phyloP scores from a whole-genome alignment of 495 filamentous ascomycete species.

The Penicillium manginii region DNA sequence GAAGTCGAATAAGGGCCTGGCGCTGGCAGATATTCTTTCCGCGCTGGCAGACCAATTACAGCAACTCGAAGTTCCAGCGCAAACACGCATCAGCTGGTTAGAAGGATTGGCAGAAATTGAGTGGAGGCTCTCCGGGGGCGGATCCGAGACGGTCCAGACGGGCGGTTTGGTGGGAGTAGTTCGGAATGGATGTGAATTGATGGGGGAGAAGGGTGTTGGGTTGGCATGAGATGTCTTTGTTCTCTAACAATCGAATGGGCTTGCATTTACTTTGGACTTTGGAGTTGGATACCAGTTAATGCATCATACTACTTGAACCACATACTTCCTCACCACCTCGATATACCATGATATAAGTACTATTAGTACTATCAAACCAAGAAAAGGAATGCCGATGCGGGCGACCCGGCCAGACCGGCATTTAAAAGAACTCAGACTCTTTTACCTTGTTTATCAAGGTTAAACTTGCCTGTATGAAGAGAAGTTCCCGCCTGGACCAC shows the following conservation, averaged over 20 bases:
- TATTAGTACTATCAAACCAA: neutral
- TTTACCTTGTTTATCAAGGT: neutral
- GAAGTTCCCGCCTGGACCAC: too few species aligned
- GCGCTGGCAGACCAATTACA: constrained; percentile 79
- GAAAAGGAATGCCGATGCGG: constrained; percentile 16
- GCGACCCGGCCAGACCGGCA: neutral
- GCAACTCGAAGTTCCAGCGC: constrained; percentile 80
- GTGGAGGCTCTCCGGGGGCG: constrained; percentile 86
- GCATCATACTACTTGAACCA: too few species aligned
- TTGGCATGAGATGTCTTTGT: constrained; percentile 15
- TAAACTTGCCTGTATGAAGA: neutral
- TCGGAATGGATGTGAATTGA: constrained; percentile 81
- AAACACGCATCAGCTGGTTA: constrained; percentile 89
- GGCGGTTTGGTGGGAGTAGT: constrained; percentile 90
- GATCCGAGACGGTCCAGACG: constrained; percentile 87
- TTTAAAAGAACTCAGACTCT: neutral
- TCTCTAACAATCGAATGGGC: neutral
- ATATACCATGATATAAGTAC: neutral
- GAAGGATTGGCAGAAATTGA: constrained; percentile 92
- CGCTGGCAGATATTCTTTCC: constrained; percentile 90
- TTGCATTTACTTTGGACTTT: neutral
- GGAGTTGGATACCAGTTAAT: constrained; percentile 2
- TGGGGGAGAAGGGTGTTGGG: constrained; percentile 41
- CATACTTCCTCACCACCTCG: too few species aligned
- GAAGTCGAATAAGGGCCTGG: constrained; percentile 85